A percentile compares a stretch with the other conserved stretches of the same genome.
Conservation (phyloP, 257 asterid genomes). For the Fraxinus excelsior region DNA sequence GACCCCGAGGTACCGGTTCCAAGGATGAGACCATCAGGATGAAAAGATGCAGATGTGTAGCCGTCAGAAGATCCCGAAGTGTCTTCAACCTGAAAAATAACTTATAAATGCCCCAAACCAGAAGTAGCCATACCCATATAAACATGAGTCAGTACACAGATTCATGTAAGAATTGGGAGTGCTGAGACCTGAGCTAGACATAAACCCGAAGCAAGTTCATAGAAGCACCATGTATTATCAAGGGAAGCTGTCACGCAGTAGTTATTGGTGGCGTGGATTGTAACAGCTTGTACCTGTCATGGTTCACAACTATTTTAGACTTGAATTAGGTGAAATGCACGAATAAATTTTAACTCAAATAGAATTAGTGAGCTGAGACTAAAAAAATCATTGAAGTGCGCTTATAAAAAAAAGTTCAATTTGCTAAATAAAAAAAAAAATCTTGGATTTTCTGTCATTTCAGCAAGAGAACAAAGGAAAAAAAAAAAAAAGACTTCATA, state of each 20-base stretch:
- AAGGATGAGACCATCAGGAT: conserved; percentile 98
- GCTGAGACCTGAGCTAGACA: conserved; percentile 85
- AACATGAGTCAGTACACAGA: background rate
- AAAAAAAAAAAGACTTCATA: background rate
- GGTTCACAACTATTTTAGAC: background rate
- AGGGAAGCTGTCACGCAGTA: conserved; percentile 96
- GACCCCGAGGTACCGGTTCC: conserved; percentile 90
- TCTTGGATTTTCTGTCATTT: background rate
- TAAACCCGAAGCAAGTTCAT: conserved; percentile 85
- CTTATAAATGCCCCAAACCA: conserved; percentile 24
- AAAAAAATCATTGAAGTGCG: background rate
- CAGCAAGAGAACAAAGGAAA: background rate
- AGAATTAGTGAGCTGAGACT: background rate
- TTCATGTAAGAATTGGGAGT: conserved; percentile 20
- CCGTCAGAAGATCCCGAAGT: conserved; percentile 72
- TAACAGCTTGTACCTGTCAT: conserved; percentile 91
- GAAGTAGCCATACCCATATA: conserved; percentile 5
- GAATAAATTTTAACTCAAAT: background rate
- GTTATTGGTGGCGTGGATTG: conserved; percentile 89
- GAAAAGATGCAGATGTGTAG: conserved; percentile 93
- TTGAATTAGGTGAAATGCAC: background rate
- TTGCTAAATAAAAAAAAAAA: background rate
- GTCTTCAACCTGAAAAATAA: conserved; percentile 70
- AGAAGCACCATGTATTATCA: conserved; percentile 96
- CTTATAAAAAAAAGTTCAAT: background rate